These are phyloP conservation scores for Monosporozyma siamensis DNA, from an alignment of 805 yeast genomes.

Conservation along the genomic window DNA sequence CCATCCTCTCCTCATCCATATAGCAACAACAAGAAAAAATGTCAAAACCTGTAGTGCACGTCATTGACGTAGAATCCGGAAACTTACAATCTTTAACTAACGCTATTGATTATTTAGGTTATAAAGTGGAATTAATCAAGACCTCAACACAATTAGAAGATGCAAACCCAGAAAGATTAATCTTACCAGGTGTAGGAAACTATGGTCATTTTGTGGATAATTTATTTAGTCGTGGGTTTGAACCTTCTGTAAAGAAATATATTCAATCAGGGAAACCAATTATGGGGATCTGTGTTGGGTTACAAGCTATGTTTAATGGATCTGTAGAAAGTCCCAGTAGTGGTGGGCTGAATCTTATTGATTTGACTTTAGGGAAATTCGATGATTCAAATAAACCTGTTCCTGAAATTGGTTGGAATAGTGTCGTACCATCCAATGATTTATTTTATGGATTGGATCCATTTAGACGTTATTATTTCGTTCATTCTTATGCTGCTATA, in stretches of 20 bases:
- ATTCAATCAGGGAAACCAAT: slow-evolving; percentile 71
- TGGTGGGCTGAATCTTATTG: slow-evolving; percentile 52
- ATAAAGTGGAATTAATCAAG: slow-evolving; percentile 51
- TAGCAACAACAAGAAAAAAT: not conserved
- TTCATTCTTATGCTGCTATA: slow-evolving; percentile 85
- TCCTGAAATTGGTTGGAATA: slow-evolving; percentile 97
- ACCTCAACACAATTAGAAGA: slow-evolving; percentile 45
- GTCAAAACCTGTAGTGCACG: slow-evolving; percentile 34
- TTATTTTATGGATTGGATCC: slow-evolving; percentile 57
- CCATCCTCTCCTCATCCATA: too few species aligned
- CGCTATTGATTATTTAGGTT: slow-evolving; percentile 75
- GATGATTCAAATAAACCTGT: slow-evolving; percentile 60
- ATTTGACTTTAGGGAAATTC: slow-evolving; percentile 50
- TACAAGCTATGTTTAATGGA: slow-evolving; percentile 71
- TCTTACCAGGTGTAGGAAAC: slow-evolving; percentile 96
- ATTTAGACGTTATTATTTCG: slow-evolving; percentile 75
- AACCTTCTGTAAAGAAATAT: slow-evolving; percentile 55
- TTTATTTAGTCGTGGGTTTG: slow-evolving; percentile 51
- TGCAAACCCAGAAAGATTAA: slow-evolving; percentile 42
- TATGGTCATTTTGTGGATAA: slow-evolving; percentile 87
- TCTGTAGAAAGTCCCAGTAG: slow-evolving; percentile 66
- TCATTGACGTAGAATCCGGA: slow-evolving; percentile 91
- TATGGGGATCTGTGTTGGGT: slow-evolving; percentile 97
- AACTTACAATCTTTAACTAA: slow-evolving; percentile 82
- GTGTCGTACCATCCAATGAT: slow-evolving; percentile 23